phyloP scores from a whole-genome alignment of 495 filamentous ascomycete genomes.

The Aspergillus nanangensis region DNA sequence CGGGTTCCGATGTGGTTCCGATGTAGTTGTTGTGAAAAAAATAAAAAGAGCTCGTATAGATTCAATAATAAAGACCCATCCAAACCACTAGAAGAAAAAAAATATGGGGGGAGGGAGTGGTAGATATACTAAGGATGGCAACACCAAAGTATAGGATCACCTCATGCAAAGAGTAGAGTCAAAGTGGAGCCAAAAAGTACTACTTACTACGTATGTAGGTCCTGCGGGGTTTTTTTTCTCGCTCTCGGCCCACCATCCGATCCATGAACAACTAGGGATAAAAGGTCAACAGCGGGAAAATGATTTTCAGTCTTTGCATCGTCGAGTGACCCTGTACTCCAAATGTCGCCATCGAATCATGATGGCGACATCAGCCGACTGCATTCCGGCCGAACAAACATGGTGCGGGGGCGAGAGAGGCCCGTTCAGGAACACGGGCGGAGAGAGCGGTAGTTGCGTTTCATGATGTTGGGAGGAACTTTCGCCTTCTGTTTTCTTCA shows the following conservation, averaged over 20 bases:
- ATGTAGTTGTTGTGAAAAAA: too few relatives aligned
- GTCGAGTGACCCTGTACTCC: too few relatives aligned
- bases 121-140: background rate
- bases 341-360: too few relatives aligned
- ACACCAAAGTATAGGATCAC: background rate
- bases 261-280: background rate
- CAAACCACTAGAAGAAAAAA: too few relatives aligned
- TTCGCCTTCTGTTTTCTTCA: background rate
- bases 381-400: background rate
- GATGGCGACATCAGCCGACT: too few relatives aligned
- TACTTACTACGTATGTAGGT: too few relatives aligned
- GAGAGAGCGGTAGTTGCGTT: slow-evolving; percentile 8
- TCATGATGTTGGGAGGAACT: background rate
- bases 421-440: slow-evolving; percentile 6
- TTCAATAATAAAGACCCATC: too few relatives aligned
- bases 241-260: background rate
- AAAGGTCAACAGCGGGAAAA: too few relatives aligned
- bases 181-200: background rate
- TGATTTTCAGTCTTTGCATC: background rate
- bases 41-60: too few relatives aligned
- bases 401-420: slow-evolving; percentile 2
- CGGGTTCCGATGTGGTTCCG: too few relatives aligned
- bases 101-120: too few relatives aligned
- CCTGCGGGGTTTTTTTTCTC: background rate
- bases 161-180: background rate